Base-by-base conservation (phyloP, 2,329 filamentous ascomycete species). In the Fulvia fulva region DNA sequence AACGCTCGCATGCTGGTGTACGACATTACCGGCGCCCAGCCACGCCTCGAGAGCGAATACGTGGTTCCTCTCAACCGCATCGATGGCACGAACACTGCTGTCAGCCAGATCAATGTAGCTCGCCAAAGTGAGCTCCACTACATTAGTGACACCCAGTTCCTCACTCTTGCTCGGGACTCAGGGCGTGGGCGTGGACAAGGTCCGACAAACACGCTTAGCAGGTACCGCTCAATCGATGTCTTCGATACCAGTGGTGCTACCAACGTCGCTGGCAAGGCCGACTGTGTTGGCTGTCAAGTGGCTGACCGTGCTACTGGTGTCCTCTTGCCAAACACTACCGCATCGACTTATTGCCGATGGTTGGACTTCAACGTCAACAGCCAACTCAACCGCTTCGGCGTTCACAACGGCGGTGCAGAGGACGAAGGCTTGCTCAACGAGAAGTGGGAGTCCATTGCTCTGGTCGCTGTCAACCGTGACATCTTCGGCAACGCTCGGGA, bases 61-160 rank as follows among this genome's bases (percentile, higher is more conserved):
- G 82, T 87, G 2, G 85, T 90, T 3, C 81, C 82, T 4, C 77
- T 91, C 12, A 56, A 56, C 50, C 65, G 53, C 47, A 19, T 58
- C 46, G 54, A 44, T 16, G 45, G 51, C 12, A 87, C 88, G 1
- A 73, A 81, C 2, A 87, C 81, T 66, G 70, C 73, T 4, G 80
- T 78, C 7, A 49, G 46, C 23, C 21, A 49, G 46, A 77, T 78
- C 19, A 75, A 78, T 55, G 81, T 84, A 1, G 87, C 88, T 1
- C 83, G 83, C 0, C 87, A 90, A 71, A 87, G 84, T 1, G 87
- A 90, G 69, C 81, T 91, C 30, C 83, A 86, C 67, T 83, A 83
- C 61, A 76, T 90, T 45, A 81, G 81, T 2, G 76, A 81, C 7
- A 82, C 80, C 0, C 85, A 89, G 65, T 88, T 90, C 73, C 76